Percentiles rank a stretch among this genome's conserved stretches.
Evolutionary conservation across 2,329 filamentous ascomycete species (phyloP).

Genomic region (Aspergillus oerlinghausenensis): DNA sequence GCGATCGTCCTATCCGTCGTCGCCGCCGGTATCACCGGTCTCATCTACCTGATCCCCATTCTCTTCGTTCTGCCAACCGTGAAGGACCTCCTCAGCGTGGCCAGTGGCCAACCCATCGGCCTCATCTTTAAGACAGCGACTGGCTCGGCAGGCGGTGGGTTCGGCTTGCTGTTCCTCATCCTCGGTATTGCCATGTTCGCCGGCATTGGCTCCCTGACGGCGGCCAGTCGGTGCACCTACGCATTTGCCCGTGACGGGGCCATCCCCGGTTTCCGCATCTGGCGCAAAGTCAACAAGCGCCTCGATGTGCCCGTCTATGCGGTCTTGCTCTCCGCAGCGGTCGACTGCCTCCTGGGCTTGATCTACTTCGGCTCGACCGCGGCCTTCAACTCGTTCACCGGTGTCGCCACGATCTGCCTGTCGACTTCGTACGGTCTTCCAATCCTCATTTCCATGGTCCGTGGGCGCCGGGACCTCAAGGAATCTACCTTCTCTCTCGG

Average conservation of each 20-base stretch:
- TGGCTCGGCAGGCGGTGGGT: slow-evolving; percentile 67
- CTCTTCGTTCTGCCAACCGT: slow-evolving; percentile 72
- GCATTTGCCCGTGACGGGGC: slow-evolving; percentile 72
- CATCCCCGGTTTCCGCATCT: slow-evolving; percentile 64
- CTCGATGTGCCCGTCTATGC: slow-evolving; percentile 68
- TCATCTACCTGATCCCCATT: slow-evolving; percentile 67
- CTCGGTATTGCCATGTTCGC: slow-evolving; percentile 74
- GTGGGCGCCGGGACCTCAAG: slow-evolving; percentile 61
- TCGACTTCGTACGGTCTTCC: slow-evolving; percentile 71
- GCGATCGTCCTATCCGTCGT: slow-evolving; percentile 67
- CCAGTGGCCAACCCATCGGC: slow-evolving; percentile 71
- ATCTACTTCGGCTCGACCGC: slow-evolving; percentile 76
- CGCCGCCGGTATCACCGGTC: slow-evolving; percentile 61
- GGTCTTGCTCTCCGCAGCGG: slow-evolving; percentile 61
- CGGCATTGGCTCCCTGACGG: slow-evolving; percentile 69
- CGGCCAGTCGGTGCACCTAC: slow-evolving; percentile 69
- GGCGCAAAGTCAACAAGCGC: slow-evolving; percentile 60
- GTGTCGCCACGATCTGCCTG: slow-evolving; percentile 74
- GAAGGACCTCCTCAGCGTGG: slow-evolving; percentile 56
- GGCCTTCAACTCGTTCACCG: slow-evolving; percentile 75
- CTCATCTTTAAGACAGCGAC: slow-evolving; percentile 71
- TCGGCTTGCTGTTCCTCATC: slow-evolving; percentile 70
- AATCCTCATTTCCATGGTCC: slow-evolving; percentile 65
- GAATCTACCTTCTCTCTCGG: slow-evolving; percentile 66
- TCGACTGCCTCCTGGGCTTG: slow-evolving; percentile 67